Evolutionary conservation across 805 yeast species (phyloP), one percentile per base, ranked within the genome.

Genomic region (Phaffomyces opuntiae): DNA sequence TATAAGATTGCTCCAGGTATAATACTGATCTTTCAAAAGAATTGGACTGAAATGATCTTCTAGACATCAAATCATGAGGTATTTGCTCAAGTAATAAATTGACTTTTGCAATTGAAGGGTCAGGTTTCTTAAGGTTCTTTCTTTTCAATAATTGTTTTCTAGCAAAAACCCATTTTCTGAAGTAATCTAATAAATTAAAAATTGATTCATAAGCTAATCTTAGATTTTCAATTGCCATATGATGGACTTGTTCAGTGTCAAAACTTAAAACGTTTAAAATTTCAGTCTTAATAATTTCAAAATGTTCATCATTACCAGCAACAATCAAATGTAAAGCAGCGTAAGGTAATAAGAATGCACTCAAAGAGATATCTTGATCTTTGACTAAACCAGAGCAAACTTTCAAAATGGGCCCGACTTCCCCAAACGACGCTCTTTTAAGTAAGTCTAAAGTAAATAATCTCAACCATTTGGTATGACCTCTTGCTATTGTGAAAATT

Each of bases 11-110:
- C 54, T 93, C 99, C 56, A 87, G 69, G 60, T 87, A 88, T 43
- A 90, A 68, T 8, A 91, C 80, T 0, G 98, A 89, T 39, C 98
- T 70, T 51, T 95, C 97, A 58, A 80, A 88, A 0, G 95, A 81
- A 39, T 80, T 86, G 49, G 95, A 86, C 51, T 88, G 88, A 1
- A 88, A 75, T 0, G 97, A 84, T 43, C 93, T 72, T 33, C 73
- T 70, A 0, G 96, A 96, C 55, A 93, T 70, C 21, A 85, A 59
- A 34, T 78, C 80, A 27, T 81, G 77, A 0, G 96, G 86, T 9
- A 90, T 73, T 3, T 65, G 58, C 2, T 64, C 65, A 12, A 88
- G 60, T 47, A 88, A 77, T 1, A 46, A 42, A 39, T 72, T 72
- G 4, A 79, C 78, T 55, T 67, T 45, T 31, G 45, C 35, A 51